Evolutionary conservation across 345 rosid genomes (phyloP).

Genomic region (Cardamine occulta): DNA sequence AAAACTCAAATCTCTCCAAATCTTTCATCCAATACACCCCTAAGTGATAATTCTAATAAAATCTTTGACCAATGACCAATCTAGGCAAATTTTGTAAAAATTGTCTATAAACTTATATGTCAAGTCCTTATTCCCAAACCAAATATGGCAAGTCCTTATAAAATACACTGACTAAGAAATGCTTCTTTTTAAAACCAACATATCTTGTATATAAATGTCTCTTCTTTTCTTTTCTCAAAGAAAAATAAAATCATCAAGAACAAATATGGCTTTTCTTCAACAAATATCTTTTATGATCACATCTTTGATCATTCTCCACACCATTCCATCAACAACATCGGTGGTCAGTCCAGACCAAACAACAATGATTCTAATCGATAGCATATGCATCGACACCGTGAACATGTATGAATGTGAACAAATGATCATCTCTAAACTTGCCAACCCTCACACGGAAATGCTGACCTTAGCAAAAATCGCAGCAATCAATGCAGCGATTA

Average conservation of each 20-base stretch:
- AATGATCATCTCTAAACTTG: not conserved
- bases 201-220: not conserved
- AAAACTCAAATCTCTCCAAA: too few species aligned
- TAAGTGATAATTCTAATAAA: too few species aligned
- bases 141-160: not conserved
- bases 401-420: conserved; percentile 5
- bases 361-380: conserved; percentile 28
- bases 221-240: not conserved
- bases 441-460: not conserved
- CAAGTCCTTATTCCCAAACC: not conserved
- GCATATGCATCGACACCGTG: conserved; percentile 6
- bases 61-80: too few species aligned
- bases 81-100: not conserved
- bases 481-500: not conserved
- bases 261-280: not conserved
- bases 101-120: not conserved
- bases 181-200: not conserved
- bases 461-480: not conserved
- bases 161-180: not conserved
- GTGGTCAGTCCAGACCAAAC: not conserved
- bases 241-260: not conserved
- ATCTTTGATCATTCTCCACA: conserved; percentile 11
- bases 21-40: too few species aligned
- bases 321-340: not conserved
- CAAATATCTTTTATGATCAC: not conserved